phyloP scores from a whole-genome alignment of 345 rosid species.

The Eucalyptus viminalis region DNA sequence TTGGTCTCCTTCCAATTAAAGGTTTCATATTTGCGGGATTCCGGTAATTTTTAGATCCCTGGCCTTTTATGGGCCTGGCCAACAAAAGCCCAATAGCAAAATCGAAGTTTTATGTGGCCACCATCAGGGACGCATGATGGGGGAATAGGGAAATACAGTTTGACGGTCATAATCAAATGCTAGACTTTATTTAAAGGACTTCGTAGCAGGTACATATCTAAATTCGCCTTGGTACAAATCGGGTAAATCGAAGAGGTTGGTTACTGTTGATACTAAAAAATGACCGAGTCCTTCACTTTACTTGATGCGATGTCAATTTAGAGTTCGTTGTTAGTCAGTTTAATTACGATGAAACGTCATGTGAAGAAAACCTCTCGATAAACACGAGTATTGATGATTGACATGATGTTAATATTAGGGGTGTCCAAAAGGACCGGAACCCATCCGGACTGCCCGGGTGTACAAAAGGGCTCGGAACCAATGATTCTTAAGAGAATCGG shows the following conservation, averaged over 20 bases:
- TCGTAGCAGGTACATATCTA: not conserved
- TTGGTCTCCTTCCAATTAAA: not conserved
- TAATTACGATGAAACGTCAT: too few species aligned
- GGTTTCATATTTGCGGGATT: not conserved
- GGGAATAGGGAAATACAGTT: not conserved
- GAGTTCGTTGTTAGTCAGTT: too few species aligned
- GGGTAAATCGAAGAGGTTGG: not conserved
- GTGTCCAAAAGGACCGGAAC: too few species aligned
- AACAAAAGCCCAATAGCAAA: not conserved
- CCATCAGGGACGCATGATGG: not conserved
- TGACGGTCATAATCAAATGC: not conserved
- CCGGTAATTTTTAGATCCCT: not conserved
- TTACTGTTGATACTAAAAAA: not conserved
- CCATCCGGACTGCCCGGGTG: rapidly evolving
- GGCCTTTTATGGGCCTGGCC: not conserved
- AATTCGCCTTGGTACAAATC: not conserved
- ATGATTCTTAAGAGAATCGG: too few species aligned
- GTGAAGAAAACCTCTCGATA: too few species aligned
- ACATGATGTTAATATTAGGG: too few species aligned
- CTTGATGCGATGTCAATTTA: too few species aligned
- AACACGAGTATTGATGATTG: too few species aligned
- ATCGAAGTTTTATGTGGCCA: not conserved
- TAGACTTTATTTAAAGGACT: not conserved
- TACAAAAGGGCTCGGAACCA: too few species aligned
- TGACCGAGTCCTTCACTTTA: too few species aligned